Evolutionary conservation across 805 yeast species (phyloP).

Genomic region (Ascoidea rubescens): DNA sequence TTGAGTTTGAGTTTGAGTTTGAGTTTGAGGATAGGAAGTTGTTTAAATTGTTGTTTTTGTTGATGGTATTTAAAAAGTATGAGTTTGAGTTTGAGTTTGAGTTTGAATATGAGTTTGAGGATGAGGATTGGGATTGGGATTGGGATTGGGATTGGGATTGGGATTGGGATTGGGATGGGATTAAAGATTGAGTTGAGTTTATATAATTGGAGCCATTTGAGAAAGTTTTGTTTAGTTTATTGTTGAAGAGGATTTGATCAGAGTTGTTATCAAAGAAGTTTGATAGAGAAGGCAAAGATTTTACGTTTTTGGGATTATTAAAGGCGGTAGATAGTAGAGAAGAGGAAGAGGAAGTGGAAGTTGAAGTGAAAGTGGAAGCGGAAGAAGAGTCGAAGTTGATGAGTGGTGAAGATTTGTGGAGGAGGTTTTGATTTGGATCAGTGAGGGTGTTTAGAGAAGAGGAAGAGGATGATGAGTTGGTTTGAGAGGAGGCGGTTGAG

Average conservation of each 20-base stretch:
- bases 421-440: background rate
- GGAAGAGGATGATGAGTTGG: background rate
- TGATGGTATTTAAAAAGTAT: too few species aligned
- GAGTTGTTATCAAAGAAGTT: slow-evolving; percentile 11
- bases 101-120: background rate
- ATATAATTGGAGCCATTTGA: background rate
- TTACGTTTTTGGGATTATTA: slow-evolving; percentile 12
- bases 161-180: background rate
- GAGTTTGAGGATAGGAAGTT: too few species aligned
- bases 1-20: background rate
- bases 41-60: background rate
- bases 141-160: background rate
- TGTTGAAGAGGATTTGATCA: background rate
- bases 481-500: background rate
- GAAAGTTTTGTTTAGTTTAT: background rate
- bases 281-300: slow-evolving; percentile 16
- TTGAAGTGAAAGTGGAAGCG: background rate
- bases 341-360: background rate
- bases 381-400: too few species aligned
- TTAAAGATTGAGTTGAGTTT: background rate
- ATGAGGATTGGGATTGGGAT: background rate
- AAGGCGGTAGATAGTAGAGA: background rate
- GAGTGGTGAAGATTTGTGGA: background rate
- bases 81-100: background rate
- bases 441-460: background rate